A percentile compares a stretch with the other conserved stretches of the same genome.
phyloP scores from a whole-genome alignment of 2,329 filamentous ascomycete species.

The Fusarium kyushuense region DNA sequence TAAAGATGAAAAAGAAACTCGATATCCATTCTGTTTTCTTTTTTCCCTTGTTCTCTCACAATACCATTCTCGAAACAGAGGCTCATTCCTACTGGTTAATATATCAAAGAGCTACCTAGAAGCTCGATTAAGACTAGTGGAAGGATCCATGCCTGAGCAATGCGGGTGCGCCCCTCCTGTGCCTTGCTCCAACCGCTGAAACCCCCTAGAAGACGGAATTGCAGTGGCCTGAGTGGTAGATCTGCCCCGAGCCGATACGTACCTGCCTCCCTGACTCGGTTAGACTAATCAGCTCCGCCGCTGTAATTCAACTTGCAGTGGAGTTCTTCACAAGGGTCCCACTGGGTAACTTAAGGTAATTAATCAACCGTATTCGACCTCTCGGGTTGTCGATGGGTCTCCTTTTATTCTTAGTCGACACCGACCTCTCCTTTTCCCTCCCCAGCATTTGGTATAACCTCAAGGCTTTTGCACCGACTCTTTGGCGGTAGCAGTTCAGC shows the following conservation, averaged over 20 bases:
- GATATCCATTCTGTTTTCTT: background rate
- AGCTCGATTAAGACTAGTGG: constrained; percentile 27
- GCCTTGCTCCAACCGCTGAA: constrained; percentile 36
- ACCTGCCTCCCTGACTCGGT: constrained; percentile 20
- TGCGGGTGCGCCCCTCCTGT: constrained; percentile 33
- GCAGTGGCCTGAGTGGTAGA: constrained; percentile 16
- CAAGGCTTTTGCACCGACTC: constrained; percentile 3
- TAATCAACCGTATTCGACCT: constrained; percentile 3
- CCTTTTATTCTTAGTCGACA: constrained; percentile 42
- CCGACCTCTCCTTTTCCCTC: constrained; percentile 42
- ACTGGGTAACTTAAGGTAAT: constrained; percentile 26
- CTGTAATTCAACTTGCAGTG: constrained; percentile 41
- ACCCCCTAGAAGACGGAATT: constrained; percentile 11
- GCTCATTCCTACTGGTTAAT: constrained; percentile 26
- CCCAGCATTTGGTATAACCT: constrained; percentile 23
- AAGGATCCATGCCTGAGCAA: constrained; percentile 29
- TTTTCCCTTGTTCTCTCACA: background rate
- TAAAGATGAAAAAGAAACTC: constrained; percentile 1
- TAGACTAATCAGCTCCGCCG: constrained; percentile 24
- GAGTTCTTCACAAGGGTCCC: constrained; percentile 39
- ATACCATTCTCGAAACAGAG: constrained; percentile 22
- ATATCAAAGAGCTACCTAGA: constrained; percentile 1
- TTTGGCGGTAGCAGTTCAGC: background rate
- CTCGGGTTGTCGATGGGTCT: constrained; percentile 42
- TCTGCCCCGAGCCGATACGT: constrained; percentile 29